Percentiles rank a stretch among this genome's conserved stretches.
phyloP scores from a whole-genome alignment of 176 grass and related monocot genomes.

The Oryza meyeriana region DNA sequence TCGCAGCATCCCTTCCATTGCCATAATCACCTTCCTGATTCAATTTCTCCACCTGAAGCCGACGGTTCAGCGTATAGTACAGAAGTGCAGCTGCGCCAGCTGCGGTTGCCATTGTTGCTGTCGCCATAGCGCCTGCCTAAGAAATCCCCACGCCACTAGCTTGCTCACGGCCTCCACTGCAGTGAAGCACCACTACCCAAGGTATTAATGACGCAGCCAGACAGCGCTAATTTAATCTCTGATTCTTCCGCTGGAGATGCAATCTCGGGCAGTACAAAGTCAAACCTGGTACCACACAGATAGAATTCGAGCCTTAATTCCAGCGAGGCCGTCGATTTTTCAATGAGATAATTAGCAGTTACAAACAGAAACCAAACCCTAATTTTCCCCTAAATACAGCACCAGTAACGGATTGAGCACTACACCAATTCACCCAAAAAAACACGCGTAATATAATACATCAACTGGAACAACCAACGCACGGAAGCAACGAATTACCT shows the following conservation, averaged over 20 bases:
- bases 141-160: neutral
- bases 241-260: constrained; percentile 15
- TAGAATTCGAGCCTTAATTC: constrained; percentile 16
- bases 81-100: constrained; percentile 70
- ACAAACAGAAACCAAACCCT: neutral
- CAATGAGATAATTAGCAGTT: neutral
- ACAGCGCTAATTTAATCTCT: neutral
- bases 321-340: neutral
- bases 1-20: constrained; percentile 13
- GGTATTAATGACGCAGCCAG: neutral
- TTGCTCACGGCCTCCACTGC: neutral
- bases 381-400: neutral
- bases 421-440: neutral
- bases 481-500: neutral
- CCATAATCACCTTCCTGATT: constrained; percentile 40
- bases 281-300: constrained; percentile 32
- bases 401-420: neutral
- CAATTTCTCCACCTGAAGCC: constrained; percentile 44
- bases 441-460: neutral
- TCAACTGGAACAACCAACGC: neutral
- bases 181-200: neutral
- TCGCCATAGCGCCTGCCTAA: constrained; percentile 40
- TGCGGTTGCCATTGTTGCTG: constrained; percentile 73
- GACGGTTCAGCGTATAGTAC: constrained; percentile 69
- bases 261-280: constrained; percentile 44